Conservation (phyloP, 2,329 filamentous ascomycete species). For the Cordyceps militaris region DNA sequence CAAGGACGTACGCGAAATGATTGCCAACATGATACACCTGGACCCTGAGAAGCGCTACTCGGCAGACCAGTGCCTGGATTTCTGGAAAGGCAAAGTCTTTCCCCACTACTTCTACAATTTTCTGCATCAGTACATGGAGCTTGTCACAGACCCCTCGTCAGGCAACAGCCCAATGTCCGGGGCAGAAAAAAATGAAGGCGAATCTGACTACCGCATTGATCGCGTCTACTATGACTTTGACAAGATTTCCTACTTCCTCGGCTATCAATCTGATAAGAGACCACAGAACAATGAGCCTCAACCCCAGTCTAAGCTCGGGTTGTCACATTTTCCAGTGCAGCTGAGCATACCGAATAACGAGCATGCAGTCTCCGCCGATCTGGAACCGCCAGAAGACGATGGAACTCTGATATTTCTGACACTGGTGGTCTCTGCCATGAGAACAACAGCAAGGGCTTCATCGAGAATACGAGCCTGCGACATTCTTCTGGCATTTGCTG, state of each 20-base stretch:
- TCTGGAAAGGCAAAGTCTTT: slow-evolving; percentile 88
- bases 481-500: slow-evolving; percentile 82
- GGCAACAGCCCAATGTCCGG: slow-evolving; percentile 66
- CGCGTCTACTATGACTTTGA: slow-evolving; percentile 92
- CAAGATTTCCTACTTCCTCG: slow-evolving; percentile 92
- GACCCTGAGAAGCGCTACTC: slow-evolving; percentile 88
- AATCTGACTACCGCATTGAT: slow-evolving; percentile 90
- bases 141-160: slow-evolving; percentile 84
- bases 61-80: slow-evolving; percentile 86
- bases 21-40: slow-evolving; percentile 92
- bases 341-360: slow-evolving; percentile 83
- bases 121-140: slow-evolving; percentile 93
- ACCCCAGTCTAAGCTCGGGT: slow-evolving; percentile 37
- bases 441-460: slow-evolving; percentile 83
- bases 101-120: slow-evolving; percentile 97
- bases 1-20: slow-evolving; percentile 76
- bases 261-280: slow-evolving; percentile 52
- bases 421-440: slow-evolving; percentile 77
- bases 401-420: slow-evolving; percentile 90
- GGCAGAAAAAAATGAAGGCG: slow-evolving; percentile 62
- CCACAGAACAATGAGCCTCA: slow-evolving; percentile 23
- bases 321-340: slow-evolving; percentile 69
- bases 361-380: slow-evolving; percentile 55
- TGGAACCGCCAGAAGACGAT: slow-evolving; percentile 65
- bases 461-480: slow-evolving; percentile 86